These are phyloP conservation scores for Pythium pectinolyticum DNA, from an alignment of 352 stramenopile genomes.

Conservation along the genomic window DNA sequence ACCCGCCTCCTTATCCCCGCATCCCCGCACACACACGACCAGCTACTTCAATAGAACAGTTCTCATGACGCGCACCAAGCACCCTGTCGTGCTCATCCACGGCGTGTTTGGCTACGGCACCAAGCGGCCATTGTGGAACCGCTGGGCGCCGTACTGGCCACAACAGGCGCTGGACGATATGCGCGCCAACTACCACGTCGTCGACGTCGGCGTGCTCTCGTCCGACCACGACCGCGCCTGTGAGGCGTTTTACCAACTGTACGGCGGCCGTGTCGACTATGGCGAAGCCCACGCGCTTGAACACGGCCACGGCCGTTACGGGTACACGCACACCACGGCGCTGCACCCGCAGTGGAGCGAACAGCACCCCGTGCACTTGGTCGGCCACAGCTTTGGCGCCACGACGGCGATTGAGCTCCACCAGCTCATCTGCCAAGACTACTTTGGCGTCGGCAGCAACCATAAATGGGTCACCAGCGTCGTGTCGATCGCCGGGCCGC, in stretches of 20 bases:
- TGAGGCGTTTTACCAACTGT: slow-evolving; percentile 66
- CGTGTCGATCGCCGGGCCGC: slow-evolving; percentile 52
- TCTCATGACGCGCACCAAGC: slow-evolving; percentile 22
- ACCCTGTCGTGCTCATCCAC: slow-evolving; percentile 62
- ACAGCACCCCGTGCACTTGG: slow-evolving; percentile 50
- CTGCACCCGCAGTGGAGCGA: slow-evolving; percentile 49
- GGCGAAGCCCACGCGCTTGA: slow-evolving; percentile 42
- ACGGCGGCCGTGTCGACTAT: slow-evolving; percentile 62
- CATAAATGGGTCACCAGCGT: slow-evolving; percentile 62
- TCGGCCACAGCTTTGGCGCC: slow-evolving; percentile 63
- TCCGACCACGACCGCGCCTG: slow-evolving; percentile 73
- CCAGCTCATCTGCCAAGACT: slow-evolving; percentile 59
- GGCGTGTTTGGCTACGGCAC: slow-evolving; percentile 63
- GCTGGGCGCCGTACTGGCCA: slow-evolving; percentile 58
- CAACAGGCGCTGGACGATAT: slow-evolving; percentile 42
- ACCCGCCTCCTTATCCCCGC: too few species aligned
- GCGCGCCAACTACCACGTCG: slow-evolving; percentile 56
- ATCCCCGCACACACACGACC: not conserved
- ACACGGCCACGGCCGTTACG: slow-evolving; percentile 45
- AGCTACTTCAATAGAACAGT: too few species aligned
- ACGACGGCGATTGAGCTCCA: slow-evolving; percentile 75
- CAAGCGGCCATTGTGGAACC: slow-evolving; percentile 45
- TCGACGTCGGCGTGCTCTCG: slow-evolving; percentile 58
- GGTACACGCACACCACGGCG: slow-evolving; percentile 33
- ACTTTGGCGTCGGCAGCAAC: slow-evolving; percentile 51